Evolutionary conservation across 192 early-diverging fungal species (phyloP).

Genomic region (Ramicandelaber brevisporus): DNA sequence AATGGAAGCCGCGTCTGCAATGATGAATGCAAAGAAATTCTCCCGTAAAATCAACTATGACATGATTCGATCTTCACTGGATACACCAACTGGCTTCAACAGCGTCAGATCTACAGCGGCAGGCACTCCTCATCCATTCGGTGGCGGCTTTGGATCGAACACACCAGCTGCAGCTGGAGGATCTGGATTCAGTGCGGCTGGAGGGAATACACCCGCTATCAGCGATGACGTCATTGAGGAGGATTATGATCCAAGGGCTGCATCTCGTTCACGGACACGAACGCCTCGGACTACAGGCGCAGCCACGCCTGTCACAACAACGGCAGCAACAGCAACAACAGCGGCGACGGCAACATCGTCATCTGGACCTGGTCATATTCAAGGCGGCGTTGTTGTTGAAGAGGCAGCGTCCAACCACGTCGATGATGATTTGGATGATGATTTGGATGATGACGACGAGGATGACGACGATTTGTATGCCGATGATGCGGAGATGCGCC

Average conservation of each 20-base stretch:
- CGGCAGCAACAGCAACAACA: slow-evolving; percentile 2
- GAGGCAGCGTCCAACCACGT: slow-evolving; percentile 16
- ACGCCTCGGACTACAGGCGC: slow-evolving; percentile 5
- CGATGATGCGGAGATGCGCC: slow-evolving; percentile 11
- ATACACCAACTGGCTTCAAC: slow-evolving; percentile 7
- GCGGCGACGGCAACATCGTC: slow-evolving; percentile 1
- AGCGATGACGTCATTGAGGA: slow-evolving; percentile 7
- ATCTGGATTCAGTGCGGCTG: slow-evolving; percentile 18
- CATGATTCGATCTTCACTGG: slow-evolving; percentile 43
- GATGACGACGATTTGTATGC: slow-evolving; percentile 22
- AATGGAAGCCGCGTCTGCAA: slow-evolving; percentile 49
- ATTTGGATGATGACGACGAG: slow-evolving; percentile 3
- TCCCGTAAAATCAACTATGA: slow-evolving; percentile 87
- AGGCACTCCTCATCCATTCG: slow-evolving; percentile 10
- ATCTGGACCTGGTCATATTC: too few species aligned
- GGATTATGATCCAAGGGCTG: slow-evolving; percentile 6
- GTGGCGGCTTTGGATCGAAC: slow-evolving; percentile 5
- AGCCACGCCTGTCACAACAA: slow-evolving; percentile 6
- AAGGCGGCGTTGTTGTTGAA: slow-evolving; percentile 15
- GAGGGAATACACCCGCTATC: slow-evolving; percentile 15
- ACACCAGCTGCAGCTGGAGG: slow-evolving; percentile 6
- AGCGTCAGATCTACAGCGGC: slow-evolving; percentile 7
- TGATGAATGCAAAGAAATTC: slow-evolving; percentile 39
- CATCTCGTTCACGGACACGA: slow-evolving; percentile 8
- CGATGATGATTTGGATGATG: slow-evolving; percentile 6